Evolutionary conservation across 148 eudicot species (phyloP).

Genomic region (Polygonum aviculare): DNA sequence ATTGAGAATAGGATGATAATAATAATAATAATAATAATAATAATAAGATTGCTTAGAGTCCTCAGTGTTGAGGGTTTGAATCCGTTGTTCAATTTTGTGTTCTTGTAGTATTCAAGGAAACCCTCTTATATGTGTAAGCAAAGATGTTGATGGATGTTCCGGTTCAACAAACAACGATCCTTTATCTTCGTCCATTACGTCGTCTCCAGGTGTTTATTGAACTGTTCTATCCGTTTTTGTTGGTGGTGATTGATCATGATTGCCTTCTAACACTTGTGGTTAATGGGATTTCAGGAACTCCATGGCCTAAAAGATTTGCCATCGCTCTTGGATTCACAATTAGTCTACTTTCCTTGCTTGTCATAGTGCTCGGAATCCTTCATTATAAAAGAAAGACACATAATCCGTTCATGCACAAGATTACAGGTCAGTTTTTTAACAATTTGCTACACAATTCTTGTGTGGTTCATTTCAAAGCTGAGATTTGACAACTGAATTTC

Average conservation of each 20-base stretch:
- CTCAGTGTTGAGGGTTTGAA: too few relatives aligned
- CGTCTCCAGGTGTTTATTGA: constrained; percentile 44
- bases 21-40: too few relatives aligned
- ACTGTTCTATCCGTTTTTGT: not conserved
- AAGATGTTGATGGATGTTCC: constrained; percentile 58
- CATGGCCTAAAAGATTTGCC: constrained; percentile 57
- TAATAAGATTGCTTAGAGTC: too few relatives aligned
- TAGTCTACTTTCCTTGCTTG: constrained; percentile 31
- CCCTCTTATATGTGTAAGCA: constrained; percentile 66
- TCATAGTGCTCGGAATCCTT: constrained; percentile 33
- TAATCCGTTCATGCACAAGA: constrained; percentile 52
- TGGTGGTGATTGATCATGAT: not conserved
- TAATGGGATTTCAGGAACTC: constrained; percentile 31
- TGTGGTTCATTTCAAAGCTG: not conserved
- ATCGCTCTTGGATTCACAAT: constrained; percentile 78
- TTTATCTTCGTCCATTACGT: constrained; percentile 46
- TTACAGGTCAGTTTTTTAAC: constrained; percentile 43
- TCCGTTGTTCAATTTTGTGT: not conserved
- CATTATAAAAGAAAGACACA: constrained; percentile 42
- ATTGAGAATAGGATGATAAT: too few relatives aligned
- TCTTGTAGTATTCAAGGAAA: constrained; percentile 58
- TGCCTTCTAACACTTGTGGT: not conserved
- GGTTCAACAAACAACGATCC: constrained; percentile 46
- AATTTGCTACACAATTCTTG: not conserved
- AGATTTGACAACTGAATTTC: constrained; percentile 13